These are phyloP conservation scores for Hansenula anomala DNA, from an alignment of 1,139 yeast genomes.

Conservation along the genomic window DNA sequence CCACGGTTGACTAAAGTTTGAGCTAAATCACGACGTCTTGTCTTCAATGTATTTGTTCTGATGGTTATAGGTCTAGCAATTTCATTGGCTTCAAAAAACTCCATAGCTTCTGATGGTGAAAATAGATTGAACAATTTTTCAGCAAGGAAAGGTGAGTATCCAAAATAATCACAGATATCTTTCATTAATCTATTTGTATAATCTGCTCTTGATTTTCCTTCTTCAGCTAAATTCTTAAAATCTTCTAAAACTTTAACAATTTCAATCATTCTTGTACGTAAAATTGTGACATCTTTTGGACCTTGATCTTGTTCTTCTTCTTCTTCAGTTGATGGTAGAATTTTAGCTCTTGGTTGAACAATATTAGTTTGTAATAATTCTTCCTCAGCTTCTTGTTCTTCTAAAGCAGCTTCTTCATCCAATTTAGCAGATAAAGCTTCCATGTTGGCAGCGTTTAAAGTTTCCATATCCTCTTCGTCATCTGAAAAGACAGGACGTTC, in stretches of 20 bases:
- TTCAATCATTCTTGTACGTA: conserved; percentile 93
- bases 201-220: conserved; percentile 79
- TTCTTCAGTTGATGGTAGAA: conserved; percentile 60
- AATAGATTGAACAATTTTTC: conserved; percentile 88
- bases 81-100: conserved; percentile 97
- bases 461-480: conserved; percentile 71
- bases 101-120: conserved; percentile 94
- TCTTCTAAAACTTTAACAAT: conserved; percentile 93
- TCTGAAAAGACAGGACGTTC: conserved; percentile 85
- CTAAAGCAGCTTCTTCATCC: conserved; percentile 68
- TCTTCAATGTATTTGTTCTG: conserved; percentile 90
- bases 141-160: conserved; percentile 93
- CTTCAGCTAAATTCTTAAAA: conserved; percentile 79
- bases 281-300: conserved; percentile 72
- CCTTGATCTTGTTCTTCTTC: conserved; percentile 44
- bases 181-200: conserved; percentile 69
- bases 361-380: conserved; percentile 60
- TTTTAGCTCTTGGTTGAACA: conserved; percentile 65
- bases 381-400: conserved; percentile 74
- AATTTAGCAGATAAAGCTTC: conserved; percentile 68
- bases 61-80: conserved; percentile 94
- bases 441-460: conserved; percentile 82
- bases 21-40: conserved; percentile 94
- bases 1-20: conserved; percentile 95
- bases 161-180: conserved; percentile 92